phyloP scores from a whole-genome alignment of 2,329 filamentous ascomycete species.

The Colletotrichum sp. region DNA sequence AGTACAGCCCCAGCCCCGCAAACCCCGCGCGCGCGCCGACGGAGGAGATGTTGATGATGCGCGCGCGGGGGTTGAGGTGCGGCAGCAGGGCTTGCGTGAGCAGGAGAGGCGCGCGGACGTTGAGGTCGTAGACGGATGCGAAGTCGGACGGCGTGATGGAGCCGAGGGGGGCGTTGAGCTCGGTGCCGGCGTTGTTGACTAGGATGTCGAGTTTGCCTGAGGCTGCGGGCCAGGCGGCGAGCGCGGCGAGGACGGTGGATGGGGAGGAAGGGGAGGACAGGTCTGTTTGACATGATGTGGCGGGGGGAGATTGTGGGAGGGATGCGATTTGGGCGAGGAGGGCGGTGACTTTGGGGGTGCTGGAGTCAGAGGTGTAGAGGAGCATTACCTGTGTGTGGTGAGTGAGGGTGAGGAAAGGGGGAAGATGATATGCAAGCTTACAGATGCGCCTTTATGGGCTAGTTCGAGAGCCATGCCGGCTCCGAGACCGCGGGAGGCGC shows the following conservation, averaged over 20 bases:
- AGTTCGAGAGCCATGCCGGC: slow-evolving; percentile 27
- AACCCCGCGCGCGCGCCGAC: slow-evolving; percentile 55
- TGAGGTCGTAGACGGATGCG: slow-evolving; percentile 59
- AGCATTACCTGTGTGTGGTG: slow-evolving; percentile 19
- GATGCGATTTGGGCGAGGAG: slow-evolving; percentile 21
- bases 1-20: slow-evolving; percentile 53
- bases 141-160: slow-evolving; percentile 56
- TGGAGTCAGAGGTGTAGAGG: slow-evolving; percentile 24
- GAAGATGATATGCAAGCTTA: background rate
- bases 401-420: background rate
- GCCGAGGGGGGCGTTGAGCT: slow-evolving; percentile 37
- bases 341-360: slow-evolving; percentile 4
- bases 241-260: slow-evolving; percentile 35
- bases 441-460: slow-evolving; percentile 25
- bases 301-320: background rate
- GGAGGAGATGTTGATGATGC: slow-evolving; percentile 66
- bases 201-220: slow-evolving; percentile 33
- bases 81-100: slow-evolving; percentile 59
- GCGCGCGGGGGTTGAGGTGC: slow-evolving; percentile 48
- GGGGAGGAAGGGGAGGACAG: slow-evolving; percentile 23
- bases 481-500: slow-evolving; percentile 28
- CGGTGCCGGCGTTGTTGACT: slow-evolving; percentile 44
- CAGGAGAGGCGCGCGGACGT: slow-evolving; percentile 59
- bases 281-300: slow-evolving; percentile 25
- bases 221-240: slow-evolving; percentile 27